Evolutionary conservation across 352 stramenopile species (phyloP), one percentile per base, ranked within the genome.

Genomic region (Globisporangium echinulatum): DNA sequence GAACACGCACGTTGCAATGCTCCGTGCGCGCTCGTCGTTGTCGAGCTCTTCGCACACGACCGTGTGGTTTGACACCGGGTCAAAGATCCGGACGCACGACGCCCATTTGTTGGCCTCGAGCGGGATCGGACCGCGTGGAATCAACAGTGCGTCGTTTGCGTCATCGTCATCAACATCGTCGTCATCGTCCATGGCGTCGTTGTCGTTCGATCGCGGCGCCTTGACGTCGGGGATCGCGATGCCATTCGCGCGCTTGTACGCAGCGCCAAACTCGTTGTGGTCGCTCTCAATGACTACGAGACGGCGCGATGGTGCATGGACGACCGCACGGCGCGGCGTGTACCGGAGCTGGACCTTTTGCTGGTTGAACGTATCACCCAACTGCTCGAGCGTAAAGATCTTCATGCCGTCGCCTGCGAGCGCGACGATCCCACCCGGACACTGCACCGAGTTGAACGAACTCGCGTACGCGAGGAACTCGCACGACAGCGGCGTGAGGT

Each of bases 271-370:
- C 49, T 98, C 93, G 68, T 99, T 99, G 69, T 98, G 92, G 68
- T 99, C 97, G 50, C 88, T 97, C 76, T 99, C 97, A 56, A 99
- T 91, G n/a, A 99, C 73, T 42, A 98, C 79, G 3, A 99, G 70
- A 49, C 96, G 78, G 56, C 91, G 75, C 8, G 81, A 88, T 11
- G 79, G 68, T 7, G 85, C 85, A 51, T 99, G 79, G 8, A 98
- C 67, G 3, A 97, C 92, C 51, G 98, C 97, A 69, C 96, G 88
- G 52, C 97, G 91, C 46, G 97, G 97, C 4, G 97, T 99, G 75
- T 99, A 99, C 14, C 96, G 80, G n/a, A 99, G 73, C 47, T 91
- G 85, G 4, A 97, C 72, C 60, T 90, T 92, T 54, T 97, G 96
- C 58, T 98, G 93, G 70, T 99, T 99, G 69, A 99, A 99, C 5